Percentiles rank a stretch among this genome's conserved stretches.
These are phyloP conservation scores for Moricandia arvensis DNA, from an alignment of 345 rosid species.

Conservation along the genomic window DNA sequence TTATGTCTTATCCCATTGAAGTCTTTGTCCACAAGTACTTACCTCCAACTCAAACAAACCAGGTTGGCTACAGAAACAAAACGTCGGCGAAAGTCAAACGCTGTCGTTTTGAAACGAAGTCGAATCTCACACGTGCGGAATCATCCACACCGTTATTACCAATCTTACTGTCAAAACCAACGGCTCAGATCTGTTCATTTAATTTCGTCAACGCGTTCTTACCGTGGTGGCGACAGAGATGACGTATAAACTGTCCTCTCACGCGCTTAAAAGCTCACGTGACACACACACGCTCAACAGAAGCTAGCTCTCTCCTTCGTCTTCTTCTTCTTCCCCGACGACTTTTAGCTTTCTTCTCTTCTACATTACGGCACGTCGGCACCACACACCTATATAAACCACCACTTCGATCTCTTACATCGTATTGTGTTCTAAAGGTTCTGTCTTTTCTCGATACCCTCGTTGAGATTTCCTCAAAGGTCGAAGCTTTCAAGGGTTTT, in stretches of 20 bases:
- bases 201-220: conserved; percentile 26
- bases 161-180: not conserved
- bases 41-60: not conserved
- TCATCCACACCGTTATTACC: conserved; percentile 20
- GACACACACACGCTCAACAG: conserved; percentile 17
- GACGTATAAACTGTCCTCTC: conserved; percentile 14
- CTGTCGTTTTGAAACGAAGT: not conserved
- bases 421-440: conserved; percentile 7
- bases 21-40: conserved; percentile 11
- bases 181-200: not conserved
- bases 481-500: conserved; percentile 21
- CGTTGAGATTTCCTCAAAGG: not conserved
- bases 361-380: conserved; percentile 27
- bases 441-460: not conserved
- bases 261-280: conserved; percentile 28
- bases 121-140: conserved; percentile 22
- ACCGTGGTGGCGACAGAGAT: conserved; percentile 31
- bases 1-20: not conserved
- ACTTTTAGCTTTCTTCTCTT: conserved; percentile 28
- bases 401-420: conserved; percentile 1
- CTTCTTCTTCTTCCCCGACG: conserved; percentile 2
- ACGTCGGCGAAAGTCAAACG: conserved; percentile 19
- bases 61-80: not conserved
- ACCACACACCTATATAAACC: conserved; percentile 25
- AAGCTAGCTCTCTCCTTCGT: conserved; percentile 3